Percentiles rank a stretch among this genome's conserved stretches.
phyloP scores from a whole-genome alignment of 306 rosid species.

The Dalbergia cochinchinensis region DNA sequence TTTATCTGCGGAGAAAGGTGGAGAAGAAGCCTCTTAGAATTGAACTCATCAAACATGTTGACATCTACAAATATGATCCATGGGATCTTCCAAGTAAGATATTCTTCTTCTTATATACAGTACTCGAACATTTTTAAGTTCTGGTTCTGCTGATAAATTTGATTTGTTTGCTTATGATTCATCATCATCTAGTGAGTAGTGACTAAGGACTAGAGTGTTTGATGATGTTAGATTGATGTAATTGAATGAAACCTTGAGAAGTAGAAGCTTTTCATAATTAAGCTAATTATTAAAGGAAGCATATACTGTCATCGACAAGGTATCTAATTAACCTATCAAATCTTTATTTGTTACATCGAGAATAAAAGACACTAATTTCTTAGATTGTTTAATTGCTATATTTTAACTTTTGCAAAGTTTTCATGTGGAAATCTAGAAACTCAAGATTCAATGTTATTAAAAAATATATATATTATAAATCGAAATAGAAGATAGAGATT shows the following conservation, averaged over 20 bases:
- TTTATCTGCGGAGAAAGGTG: slow-evolving; percentile 76
- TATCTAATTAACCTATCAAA: background rate
- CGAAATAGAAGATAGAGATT: background rate
- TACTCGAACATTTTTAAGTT: no score
- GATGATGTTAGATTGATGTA: slow-evolving; percentile 5
- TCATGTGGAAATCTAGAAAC: slow-evolving; percentile 7
- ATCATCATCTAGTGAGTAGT: slow-evolving; percentile 2
- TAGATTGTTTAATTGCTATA: slow-evolving; percentile 5
- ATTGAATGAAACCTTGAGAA: background rate
- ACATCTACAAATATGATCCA: slow-evolving; percentile 92
- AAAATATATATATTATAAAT: no score
- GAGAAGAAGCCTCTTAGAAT: slow-evolving; percentile 71
- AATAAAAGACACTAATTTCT: background rate
- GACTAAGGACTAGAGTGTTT: background rate
- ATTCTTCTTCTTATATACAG: background rate
- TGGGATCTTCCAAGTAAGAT: slow-evolving; percentile 98
- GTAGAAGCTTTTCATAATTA: background rate
- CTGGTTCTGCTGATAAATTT: background rate
- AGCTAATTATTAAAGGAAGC: background rate
- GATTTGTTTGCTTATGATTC: background rate
- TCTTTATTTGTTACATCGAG: background rate
- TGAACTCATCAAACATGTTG: slow-evolving; percentile 88
- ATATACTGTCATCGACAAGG: background rate
- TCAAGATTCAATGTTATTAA: background rate
- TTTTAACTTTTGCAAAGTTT: background rate